phyloP scores from a whole-genome alignment of 257 asterid genomes.

The Voacanga thouarsii region DNA sequence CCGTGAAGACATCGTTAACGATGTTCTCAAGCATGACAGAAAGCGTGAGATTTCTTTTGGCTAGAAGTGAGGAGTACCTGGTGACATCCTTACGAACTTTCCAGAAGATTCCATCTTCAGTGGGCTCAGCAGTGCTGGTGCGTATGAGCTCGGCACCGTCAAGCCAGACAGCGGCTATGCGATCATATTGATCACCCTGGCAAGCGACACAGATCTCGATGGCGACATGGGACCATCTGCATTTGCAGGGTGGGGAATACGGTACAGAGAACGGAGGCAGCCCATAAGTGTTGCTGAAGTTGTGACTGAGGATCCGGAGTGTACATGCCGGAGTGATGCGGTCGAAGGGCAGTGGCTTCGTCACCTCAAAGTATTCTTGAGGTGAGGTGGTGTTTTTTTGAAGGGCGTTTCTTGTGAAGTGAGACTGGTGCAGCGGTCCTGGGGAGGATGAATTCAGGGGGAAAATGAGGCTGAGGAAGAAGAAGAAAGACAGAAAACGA shows the following conservation, averaged over 20 bases:
- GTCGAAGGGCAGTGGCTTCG: conserved; percentile 54
- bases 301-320: conserved; percentile 49
- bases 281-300: conserved; percentile 59
- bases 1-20: conserved; percentile 62
- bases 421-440: conserved; percentile 28
- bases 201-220: conserved; percentile 59
- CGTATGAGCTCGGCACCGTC: conserved; percentile 80
- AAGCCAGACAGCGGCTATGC: conserved; percentile 85
- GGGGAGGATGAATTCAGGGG: conserved; percentile 15
- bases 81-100: conserved; percentile 66
- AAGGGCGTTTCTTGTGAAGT: conserved; percentile 28
- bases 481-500: conserved; percentile 16
- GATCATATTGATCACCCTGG: conserved; percentile 71
- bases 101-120: conserved; percentile 57
- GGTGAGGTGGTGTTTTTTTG: conserved; percentile 19
- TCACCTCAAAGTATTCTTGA: conserved; percentile 43
- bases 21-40: conserved; percentile 79
- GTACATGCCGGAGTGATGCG: conserved; percentile 52
- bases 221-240: conserved; percentile 64
- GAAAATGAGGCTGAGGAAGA: conserved; percentile 20
- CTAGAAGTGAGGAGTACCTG: conserved; percentile 57
- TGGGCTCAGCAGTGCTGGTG: conserved; percentile 85
- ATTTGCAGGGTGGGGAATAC: conserved; percentile 58
- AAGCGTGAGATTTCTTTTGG: conserved; percentile 45
- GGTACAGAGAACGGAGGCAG: conserved; percentile 51